These are phyloP conservation scores for Phalaenopsis hybrid DNA, from an alignment of 116 monocot species.

Conservation along the genomic window DNA sequence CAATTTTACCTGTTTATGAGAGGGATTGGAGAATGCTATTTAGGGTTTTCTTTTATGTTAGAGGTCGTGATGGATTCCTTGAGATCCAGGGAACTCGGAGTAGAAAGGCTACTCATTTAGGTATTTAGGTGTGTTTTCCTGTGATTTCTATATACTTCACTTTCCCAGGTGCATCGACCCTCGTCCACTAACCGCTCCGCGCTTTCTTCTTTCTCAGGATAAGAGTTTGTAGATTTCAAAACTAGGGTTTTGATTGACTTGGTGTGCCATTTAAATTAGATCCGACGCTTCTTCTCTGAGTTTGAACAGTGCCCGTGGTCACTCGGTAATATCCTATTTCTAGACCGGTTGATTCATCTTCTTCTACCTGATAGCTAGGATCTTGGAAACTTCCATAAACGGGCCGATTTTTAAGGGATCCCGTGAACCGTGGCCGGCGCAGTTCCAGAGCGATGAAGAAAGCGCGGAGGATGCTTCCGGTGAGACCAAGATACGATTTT, in stretches of 20 bases:
- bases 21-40: neutral
- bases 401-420: neutral
- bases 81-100: conserved; percentile 37
- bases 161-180: conserved; percentile 19
- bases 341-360: neutral
- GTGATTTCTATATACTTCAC: conserved; percentile 29
- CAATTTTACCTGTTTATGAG: neutral
- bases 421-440: conserved; percentile 2
- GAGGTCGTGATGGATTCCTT: conserved; percentile 44
- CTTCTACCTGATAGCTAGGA: neutral
- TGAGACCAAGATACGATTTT: conserved; percentile 3
- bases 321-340: neutral
- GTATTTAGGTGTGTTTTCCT: conserved; percentile 29
- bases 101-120: conserved; percentile 18
- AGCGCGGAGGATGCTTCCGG: conserved; percentile 16
- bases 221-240: neutral
- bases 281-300: neutral
- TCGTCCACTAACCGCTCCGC: neutral
- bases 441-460: conserved; percentile 18
- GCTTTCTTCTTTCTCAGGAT: conserved; percentile 8
- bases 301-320: neutral
- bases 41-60: neutral
- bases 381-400: neutral
- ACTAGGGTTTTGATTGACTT: conserved; percentile 5
- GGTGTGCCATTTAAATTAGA: conserved; percentile 6